Base-by-base conservation (phyloP, 2,329 filamentous ascomycete genomes). In the Geosmithia flava region DNA sequence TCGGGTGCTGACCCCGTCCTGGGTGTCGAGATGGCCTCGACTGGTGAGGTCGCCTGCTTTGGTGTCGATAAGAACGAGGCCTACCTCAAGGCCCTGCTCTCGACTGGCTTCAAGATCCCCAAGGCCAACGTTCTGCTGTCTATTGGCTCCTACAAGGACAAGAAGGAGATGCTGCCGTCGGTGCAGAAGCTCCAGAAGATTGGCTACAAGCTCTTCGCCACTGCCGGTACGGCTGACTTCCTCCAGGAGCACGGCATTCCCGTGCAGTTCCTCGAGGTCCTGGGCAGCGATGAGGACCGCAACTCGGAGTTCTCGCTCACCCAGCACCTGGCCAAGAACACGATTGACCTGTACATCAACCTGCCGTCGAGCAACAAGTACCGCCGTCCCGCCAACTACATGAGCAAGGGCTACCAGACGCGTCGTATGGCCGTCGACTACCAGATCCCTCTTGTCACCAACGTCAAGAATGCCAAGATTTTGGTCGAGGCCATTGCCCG, bases 391-490 rank as follows among this genome's bases (percentile, higher is more conserved):
- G 93, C 93, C 58, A 98, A 89, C 73, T 98, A 97, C 70, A 94
- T 98, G 84, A 94, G 87, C 68, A 93, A 93, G 71, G 93, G 93
- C 51, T 98, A 98, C 70, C 85, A 87, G 61, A 97, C 93, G 49
- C 82, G 93, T 64, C 83, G 93, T 66, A 96, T 98, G 90, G 93
- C 93, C 37, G 93, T 98, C 42, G 93, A 96, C 68, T 81, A 96
- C 70, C 91, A 97, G 70, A 95, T 93, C 48, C 93, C 93, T 50
- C 73, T 98, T 51, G 91, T 98, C 17, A 98, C 93, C 48, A 98
- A 98, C 59, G 93, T 98, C 66, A 98, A 98, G 78, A 97, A 96
- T 62, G 93, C 93, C 51, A 98, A 97, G 76, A 87, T 98, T 51
- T 70, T 98, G 47, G 84, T 98, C 47, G 93, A 98, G 69, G 93